Percentiles rank a stretch among this genome's conserved stretches.
These are phyloP conservation scores for Hymenotorrendiella dingleyae DNA, from an alignment of 2,329 filamentous ascomycete species.

Conservation along the genomic window DNA sequence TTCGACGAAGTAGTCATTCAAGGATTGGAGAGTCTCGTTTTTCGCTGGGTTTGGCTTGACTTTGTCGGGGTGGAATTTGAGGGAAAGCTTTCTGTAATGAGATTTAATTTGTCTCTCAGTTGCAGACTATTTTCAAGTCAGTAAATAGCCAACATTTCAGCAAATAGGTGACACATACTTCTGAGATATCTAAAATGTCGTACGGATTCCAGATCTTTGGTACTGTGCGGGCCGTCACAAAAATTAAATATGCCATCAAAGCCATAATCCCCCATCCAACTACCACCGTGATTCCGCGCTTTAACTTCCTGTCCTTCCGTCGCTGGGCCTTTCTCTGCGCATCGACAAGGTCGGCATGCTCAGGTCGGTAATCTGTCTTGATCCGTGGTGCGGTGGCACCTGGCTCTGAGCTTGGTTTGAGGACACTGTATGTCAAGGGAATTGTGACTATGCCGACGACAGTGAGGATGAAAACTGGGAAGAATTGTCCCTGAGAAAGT, in stretches of 20 bases:
- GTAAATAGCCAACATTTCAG: background rate
- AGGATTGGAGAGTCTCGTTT: constrained; percentile 79
- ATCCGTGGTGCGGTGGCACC: constrained; percentile 79
- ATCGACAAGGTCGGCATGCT: constrained; percentile 79
- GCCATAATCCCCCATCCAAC: constrained; percentile 78
- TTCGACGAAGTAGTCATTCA: constrained; percentile 89
- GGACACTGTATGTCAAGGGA: constrained; percentile 81
- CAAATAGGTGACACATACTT: constrained; percentile 45
- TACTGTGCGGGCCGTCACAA: constrained; percentile 63
- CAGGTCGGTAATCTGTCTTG: constrained; percentile 71
- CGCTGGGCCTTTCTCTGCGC: constrained; percentile 78
- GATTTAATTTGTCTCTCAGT: constrained; percentile 89
- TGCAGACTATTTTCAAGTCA: constrained; percentile 51
- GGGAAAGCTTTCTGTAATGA: constrained; percentile 79
- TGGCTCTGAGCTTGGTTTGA: constrained; percentile 70
- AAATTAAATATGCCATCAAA: constrained; percentile 88
- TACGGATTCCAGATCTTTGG: constrained; percentile 95
- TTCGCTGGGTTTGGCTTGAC: constrained; percentile 73
- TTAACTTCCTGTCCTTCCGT: constrained; percentile 82
- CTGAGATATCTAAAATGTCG: constrained; percentile 81
- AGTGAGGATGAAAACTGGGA: constrained; percentile 97
- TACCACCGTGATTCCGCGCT: constrained; percentile 71
- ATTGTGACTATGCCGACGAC: constrained; percentile 81
- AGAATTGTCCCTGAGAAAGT: constrained; percentile 77
- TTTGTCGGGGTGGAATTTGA: constrained; percentile 92